Evolutionary conservation across 2,329 filamentous ascomycete genomes (phyloP).

Genomic region (Pseudopithomyces chartarum): DNA sequence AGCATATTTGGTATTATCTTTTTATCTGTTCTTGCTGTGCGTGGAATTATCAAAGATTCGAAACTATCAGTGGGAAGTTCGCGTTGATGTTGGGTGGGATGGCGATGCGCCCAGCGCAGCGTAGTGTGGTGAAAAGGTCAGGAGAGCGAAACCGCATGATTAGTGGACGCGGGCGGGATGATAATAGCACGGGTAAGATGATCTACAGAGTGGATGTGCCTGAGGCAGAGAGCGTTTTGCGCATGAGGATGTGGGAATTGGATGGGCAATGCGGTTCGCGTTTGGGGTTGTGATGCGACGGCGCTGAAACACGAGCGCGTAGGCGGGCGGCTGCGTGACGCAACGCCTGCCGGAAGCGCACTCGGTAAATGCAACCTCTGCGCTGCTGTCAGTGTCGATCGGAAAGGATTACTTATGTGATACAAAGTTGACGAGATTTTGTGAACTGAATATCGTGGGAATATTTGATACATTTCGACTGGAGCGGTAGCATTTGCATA

Average conservation of each 20-base stretch:
- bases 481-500: not conserved
- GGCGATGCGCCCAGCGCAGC: not conserved
- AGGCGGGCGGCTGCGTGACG: not conserved
- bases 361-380: not conserved
- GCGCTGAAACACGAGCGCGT: not conserved
- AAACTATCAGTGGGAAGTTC: not conserved
- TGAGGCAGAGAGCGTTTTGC: slow-evolving; percentile 2
- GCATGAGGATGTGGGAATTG: not conserved
- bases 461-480: not conserved
- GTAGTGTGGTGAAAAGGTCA: not conserved
- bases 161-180: not conserved
- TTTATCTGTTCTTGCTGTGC: no score
- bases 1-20: slow-evolving; percentile 11
- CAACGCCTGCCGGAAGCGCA: not conserved
- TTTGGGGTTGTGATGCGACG: slow-evolving; percentile 1
- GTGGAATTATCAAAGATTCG: no score
- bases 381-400: not conserved
- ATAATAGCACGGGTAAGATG: not conserved
- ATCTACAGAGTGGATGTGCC: not conserved
- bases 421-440: no score
- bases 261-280: not conserved
- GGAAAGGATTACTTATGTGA: no score
- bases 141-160: not conserved
- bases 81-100: not conserved
- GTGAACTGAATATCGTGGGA: no score